Conservation (phyloP, 441 rosid species). For the Breynia disticha region DNA sequence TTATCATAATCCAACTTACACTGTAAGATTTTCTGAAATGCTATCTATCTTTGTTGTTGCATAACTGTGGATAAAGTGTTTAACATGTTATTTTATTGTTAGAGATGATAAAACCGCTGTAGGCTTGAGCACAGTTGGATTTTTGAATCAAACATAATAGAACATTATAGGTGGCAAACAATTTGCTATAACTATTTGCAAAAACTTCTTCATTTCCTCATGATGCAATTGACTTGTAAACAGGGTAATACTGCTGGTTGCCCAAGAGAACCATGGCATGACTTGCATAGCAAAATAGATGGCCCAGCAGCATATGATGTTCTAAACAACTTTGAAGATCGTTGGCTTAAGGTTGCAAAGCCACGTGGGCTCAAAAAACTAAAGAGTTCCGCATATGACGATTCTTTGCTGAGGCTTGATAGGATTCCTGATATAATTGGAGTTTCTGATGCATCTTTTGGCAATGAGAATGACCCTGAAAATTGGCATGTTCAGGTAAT, state of each 20-base stretch:
- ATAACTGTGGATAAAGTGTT: constrained; percentile 1
- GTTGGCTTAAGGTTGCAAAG: constrained; percentile 82
- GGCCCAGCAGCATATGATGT: constrained; percentile 99
- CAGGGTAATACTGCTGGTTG: constrained; percentile 58
- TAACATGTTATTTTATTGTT: not conserved
- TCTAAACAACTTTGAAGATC: constrained; percentile 81
- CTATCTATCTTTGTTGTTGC: constrained; percentile 9
- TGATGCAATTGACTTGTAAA: constrained; percentile 9
- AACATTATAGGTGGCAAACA: not conserved
- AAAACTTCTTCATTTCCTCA: constrained; percentile 8
- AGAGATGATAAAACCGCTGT: not conserved
- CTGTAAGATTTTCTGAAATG: constrained; percentile 34
- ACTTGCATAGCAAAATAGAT: constrained; percentile 78
- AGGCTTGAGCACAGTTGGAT: not conserved
- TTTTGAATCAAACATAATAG: not conserved
- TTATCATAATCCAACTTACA: constrained; percentile 82
- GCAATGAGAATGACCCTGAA: constrained; percentile 49
- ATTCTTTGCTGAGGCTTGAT: constrained; percentile 68
- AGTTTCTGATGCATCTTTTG: constrained; percentile 41
- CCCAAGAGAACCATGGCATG: constrained; percentile 98
- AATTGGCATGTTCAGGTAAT: constrained; percentile 95
- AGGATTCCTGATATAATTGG: constrained; percentile 82
- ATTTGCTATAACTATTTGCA: not conserved
- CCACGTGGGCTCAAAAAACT: constrained; percentile 61
- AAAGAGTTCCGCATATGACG: constrained; percentile 54